Percentiles rank a stretch among this genome's conserved stretches.
phyloP scores from a whole-genome alignment of 192 early-diverging fungal genomes.

The Powellomyces hirtus region DNA sequence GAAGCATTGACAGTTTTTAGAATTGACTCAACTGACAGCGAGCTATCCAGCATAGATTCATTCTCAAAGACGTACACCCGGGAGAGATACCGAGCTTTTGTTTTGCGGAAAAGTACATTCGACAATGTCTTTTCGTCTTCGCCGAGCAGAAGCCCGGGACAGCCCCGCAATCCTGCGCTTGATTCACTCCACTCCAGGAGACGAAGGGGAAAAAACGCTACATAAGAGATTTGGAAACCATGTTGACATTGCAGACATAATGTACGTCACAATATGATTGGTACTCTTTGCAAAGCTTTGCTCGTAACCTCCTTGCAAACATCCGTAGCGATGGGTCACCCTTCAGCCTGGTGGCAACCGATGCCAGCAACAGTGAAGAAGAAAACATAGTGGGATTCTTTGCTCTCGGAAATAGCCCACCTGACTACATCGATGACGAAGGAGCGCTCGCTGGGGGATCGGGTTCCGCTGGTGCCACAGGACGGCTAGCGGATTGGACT shows the following conservation, averaged over 20 bases:
- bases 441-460: neutral
- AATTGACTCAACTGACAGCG: no score
- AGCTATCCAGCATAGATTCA: no score
- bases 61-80: no score
- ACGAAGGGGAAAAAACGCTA: slow-evolving; percentile 34
- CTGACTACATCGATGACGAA: slow-evolving; percentile 24
- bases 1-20: no score
- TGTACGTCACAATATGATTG: slow-evolving; percentile 21
- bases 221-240: slow-evolving; percentile 38
- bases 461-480: neutral
- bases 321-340: slow-evolving; percentile 10
- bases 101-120: no score
- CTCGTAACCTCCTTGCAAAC: neutral
- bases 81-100: no score
- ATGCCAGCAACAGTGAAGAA: slow-evolving; percentile 21
- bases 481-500: slow-evolving; percentile 33
- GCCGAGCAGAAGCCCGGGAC: neutral
- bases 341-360: slow-evolving; percentile 32
- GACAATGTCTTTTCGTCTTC: neutral
- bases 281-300: neutral
- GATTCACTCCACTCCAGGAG: neutral
- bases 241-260: slow-evolving; percentile 33
- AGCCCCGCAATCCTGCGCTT: neutral
- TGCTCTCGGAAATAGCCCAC: slow-evolving; percentile 38
- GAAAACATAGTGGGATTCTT: slow-evolving; percentile 35